These are phyloP conservation scores for Annona squamosa DNA, from an alignment of 164 flowering plant genomes.

Conservation along the genomic window DNA sequence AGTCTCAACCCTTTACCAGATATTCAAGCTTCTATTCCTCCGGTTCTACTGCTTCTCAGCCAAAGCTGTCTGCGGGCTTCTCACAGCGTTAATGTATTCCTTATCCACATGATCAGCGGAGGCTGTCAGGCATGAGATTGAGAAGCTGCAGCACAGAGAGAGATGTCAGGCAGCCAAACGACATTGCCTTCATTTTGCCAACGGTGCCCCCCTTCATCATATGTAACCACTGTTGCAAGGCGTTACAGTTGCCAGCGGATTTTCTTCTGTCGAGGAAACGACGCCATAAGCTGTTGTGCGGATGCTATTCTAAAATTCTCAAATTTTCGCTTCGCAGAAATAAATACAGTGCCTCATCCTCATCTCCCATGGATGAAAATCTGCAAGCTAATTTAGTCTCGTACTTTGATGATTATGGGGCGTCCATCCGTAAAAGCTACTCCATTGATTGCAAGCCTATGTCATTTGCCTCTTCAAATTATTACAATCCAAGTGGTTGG, in stretches of 20 bases:
- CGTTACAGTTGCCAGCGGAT: constrained; percentile 63
- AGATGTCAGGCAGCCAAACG: background rate
- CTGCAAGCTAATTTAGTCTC: constrained; percentile 27
- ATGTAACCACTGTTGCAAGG: constrained; percentile 44
- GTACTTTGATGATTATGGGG: constrained; percentile 43
- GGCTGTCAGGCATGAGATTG: background rate
- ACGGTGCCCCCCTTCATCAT: constrained; percentile 60
- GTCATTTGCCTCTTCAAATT: constrained; percentile 10
- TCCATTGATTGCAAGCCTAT: constrained; percentile 36
- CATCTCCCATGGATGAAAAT: constrained; percentile 10
- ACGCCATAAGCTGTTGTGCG: constrained; percentile 42
- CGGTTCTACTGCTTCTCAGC: constrained; percentile 33
- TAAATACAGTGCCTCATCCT: constrained; percentile 15
- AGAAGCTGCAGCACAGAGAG: constrained; percentile 1
- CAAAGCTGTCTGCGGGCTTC: constrained; percentile 20
- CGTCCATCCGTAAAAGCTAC: constrained; percentile 27
- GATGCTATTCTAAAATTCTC: constrained; percentile 51
- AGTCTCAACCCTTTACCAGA: constrained; percentile 16
- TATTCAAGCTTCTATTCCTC: constrained; percentile 14
- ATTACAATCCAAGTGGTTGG: constrained; percentile 1
- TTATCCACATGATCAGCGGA: constrained; percentile 14
- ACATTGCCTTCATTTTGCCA: constrained; percentile 43
- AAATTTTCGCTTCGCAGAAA: constrained; percentile 38
- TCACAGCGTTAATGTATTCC: constrained; percentile 14
- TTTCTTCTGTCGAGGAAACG: constrained; percentile 41